Percentiles rank a stretch among this genome's conserved stretches.
Evolutionary conservation across 139 green algal genomes (phyloP).

Genomic region (Volvox reticuliferus): DNA sequence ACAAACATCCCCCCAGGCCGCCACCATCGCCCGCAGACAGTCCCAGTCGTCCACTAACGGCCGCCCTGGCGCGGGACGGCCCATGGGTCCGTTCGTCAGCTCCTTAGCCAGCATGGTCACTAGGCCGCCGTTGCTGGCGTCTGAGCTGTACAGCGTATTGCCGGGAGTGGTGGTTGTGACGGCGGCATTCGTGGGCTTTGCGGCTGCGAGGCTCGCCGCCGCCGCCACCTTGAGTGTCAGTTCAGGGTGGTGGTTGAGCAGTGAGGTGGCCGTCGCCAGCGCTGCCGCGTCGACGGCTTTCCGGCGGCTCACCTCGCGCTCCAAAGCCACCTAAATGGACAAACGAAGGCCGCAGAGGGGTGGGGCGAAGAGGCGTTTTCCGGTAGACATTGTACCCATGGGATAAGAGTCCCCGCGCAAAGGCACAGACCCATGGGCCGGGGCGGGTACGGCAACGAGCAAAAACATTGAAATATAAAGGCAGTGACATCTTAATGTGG

Average conservation of each 20-base stretch:
- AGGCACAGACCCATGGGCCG: no score
- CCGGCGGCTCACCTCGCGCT: constrained; percentile 54
- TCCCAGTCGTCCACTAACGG: constrained; percentile 92
- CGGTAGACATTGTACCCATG: no score
- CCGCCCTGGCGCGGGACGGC: background rate
- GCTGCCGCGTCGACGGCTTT: constrained; percentile 60
- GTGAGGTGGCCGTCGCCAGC: constrained; percentile 35
- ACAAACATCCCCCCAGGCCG: constrained; percentile 71
- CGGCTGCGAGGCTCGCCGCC: background rate
- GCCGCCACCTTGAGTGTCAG: background rate
- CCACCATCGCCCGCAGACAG: constrained; percentile 86
- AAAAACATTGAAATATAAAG: no score
- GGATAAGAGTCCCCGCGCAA: no score
- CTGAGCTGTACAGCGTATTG: background rate
- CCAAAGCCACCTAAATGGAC: constrained; percentile 53
- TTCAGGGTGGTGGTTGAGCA: constrained; percentile 36
- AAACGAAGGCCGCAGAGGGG: no score
- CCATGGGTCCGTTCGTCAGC: constrained; percentile 27
- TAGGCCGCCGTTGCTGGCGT: background rate
- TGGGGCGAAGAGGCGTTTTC: no score
- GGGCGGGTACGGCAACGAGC: no score
- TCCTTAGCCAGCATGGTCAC: constrained; percentile 4
- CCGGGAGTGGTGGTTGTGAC: background rate
- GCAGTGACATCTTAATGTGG: no score
- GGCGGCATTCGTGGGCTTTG: background rate